Conservation (phyloP, 495 filamentous ascomycete genomes). For the Penicillium canariense region DNA sequence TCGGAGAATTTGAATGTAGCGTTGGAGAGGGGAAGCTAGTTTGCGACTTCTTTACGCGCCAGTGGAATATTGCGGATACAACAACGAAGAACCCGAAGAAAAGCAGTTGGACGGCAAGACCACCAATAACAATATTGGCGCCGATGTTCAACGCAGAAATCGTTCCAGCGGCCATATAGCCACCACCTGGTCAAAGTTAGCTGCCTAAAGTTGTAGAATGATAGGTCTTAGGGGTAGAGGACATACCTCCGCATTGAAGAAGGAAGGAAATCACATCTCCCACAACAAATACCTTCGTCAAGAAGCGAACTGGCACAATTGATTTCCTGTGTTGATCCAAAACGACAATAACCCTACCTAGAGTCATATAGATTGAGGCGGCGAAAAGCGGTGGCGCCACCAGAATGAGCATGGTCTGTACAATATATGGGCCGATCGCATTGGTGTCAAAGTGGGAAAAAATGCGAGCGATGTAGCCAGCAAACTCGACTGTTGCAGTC, state of each 20-base stretch:
- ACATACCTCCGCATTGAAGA: conserved; percentile 22
- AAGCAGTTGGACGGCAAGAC: conserved; percentile 39
- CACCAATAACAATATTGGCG: conserved; percentile 40
- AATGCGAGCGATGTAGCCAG: conserved; percentile 24
- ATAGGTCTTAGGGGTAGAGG: not conserved
- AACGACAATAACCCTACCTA: conserved; percentile 44
- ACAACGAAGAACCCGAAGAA: conserved; percentile 45
- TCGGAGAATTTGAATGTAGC: not conserved
- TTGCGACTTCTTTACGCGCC: conserved; percentile 20
- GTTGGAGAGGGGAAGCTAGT: conserved; percentile 2
- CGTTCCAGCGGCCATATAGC: conserved; percentile 23
- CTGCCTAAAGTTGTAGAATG: not conserved
- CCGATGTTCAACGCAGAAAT: conserved; percentile 18
- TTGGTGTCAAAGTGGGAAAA: conserved; percentile 22
- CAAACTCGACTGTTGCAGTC: conserved; percentile 19
- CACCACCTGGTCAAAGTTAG: conserved; percentile 19
- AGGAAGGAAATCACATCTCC: conserved; percentile 30
- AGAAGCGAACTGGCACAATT: conserved; percentile 12
- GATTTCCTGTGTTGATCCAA: conserved; percentile 37
- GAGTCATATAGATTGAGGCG: conserved; percentile 58
- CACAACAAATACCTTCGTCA: conserved; percentile 30
- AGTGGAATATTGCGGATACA: conserved; percentile 35
- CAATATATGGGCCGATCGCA: conserved; percentile 27
- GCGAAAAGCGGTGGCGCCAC: conserved; percentile 44
- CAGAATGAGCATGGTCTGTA: conserved; percentile 34